Conservation (phyloP, 2,329 filamentous ascomycete species). For the Sporothrix pseudoabietina region DNA sequence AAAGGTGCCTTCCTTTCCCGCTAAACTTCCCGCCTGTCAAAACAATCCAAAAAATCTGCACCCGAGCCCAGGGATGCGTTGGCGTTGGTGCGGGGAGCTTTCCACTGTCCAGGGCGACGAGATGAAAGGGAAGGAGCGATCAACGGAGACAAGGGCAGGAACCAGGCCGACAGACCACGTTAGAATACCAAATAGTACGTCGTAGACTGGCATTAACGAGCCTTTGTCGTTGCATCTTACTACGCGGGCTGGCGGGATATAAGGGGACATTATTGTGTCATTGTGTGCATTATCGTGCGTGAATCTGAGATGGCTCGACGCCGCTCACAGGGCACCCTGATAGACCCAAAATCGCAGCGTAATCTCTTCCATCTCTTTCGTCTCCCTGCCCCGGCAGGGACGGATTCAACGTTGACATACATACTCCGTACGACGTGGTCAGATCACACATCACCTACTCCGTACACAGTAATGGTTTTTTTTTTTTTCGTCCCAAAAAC, state of each 20-base stretch:
- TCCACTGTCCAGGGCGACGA: neutral
- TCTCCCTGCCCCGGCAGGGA: neutral
- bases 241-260: neutral
- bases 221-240: slow-evolving; percentile 2
- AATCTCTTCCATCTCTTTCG: neutral
- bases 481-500: neutral
- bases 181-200: neutral
- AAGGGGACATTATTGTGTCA: neutral
- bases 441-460: neutral
- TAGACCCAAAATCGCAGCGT: neutral
- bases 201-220: neutral
- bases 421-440: neutral
- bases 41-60: slow-evolving; percentile 1
- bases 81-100: neutral
- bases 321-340: neutral
- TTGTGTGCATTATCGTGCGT: neutral
- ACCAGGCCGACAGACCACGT: neutral
- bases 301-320: neutral
- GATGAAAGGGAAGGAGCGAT: neutral
- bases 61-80: slow-evolving; percentile 14
- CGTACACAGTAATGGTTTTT: neutral
- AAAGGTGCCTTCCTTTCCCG: too few species aligned
- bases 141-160: neutral
- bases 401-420: neutral
- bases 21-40: slow-evolving; percentile 9